Conservation (phyloP, 2,329 filamentous ascomycete genomes). For the Aspergillus nomiae region DNA sequence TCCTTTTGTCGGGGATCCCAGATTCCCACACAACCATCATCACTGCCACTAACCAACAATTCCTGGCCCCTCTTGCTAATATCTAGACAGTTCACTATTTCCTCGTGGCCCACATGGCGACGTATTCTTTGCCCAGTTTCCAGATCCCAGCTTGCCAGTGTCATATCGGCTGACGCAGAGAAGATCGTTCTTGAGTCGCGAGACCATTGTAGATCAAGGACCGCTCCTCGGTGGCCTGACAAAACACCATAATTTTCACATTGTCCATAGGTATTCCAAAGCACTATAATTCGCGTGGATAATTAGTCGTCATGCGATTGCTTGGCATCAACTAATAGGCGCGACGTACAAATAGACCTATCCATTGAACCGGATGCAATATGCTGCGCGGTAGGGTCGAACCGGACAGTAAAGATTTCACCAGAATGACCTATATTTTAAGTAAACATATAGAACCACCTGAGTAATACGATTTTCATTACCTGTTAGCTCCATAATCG, state of each 20-base stretch:
- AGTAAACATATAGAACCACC: constrained; percentile 4
- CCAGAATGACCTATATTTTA: constrained; percentile 60
- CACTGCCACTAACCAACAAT: constrained; percentile 83
- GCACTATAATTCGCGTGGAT: constrained; percentile 58
- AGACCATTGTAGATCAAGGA: constrained; percentile 95
- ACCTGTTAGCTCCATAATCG: constrained; percentile 90
- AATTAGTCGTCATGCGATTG: background rate
- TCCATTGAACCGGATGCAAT: constrained; percentile 98
- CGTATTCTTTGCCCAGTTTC: constrained; percentile 91
- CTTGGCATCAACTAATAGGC: background rate
- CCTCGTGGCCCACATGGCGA: constrained; percentile 88
- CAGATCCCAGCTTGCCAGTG: constrained; percentile 91
- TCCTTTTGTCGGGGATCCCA: constrained; percentile 95
- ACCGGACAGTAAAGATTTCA: constrained; percentile 87
- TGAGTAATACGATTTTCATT: constrained; percentile 23
- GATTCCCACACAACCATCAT: constrained; percentile 90
- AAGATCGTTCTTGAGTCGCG: constrained; percentile 89
- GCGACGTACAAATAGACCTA: constrained; percentile 73
- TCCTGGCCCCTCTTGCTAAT: constrained; percentile 89
- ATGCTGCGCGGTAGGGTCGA: constrained; percentile 82
- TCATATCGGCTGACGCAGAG: constrained; percentile 90
- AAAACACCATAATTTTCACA: constrained; percentile 94
- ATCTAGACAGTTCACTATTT: constrained; percentile 91
- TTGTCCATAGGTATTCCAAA: constrained; percentile 90
- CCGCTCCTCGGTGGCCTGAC: constrained; percentile 84